Base-by-base conservation (phyloP, 2,329 filamentous ascomycete genomes). In the Ophiocordyceps sinensis region DNA sequence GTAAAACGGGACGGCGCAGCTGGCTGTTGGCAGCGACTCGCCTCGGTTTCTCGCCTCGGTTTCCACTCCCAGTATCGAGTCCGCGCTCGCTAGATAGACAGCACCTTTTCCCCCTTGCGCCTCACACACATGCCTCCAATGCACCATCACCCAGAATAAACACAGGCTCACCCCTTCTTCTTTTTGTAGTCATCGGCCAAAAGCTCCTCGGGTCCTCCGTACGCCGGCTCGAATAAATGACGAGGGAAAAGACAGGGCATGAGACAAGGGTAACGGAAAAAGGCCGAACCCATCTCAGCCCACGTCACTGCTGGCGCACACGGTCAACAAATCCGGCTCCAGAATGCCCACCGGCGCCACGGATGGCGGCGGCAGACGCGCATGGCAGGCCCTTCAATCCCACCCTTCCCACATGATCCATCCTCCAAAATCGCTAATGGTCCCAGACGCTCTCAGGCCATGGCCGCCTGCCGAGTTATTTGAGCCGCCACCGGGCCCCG, bases 331-430 rank as follows among this genome's bases (percentile, higher is more conserved):
- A 28, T 28, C 41, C 34, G 28, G 28, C 35, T 38, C 39, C 23
- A 43, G 35, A 39, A 35, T 35, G 32, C 32, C 5, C 15, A 15
- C 6, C 3, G 9, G 6, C 4, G 32, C 32, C n/a, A 10, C 15
- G 8, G 5, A 17, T 14, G 32, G n/a, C 15, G n/a, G 32, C 32
- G 6, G 17, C n/a, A 17, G 9, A n/a, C n/a, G 15, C 10, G 15
- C 4, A 32, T 32, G 5, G 30, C 11, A 32, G 32, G n/a, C 3
- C 14, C 14, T 5, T 43, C 40, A 61, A 28, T 64, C 59, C 61
- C 60, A 64, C 19, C 61, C 60, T 35, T 61, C 58, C 61, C 61
- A 64, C 32, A 64, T 43, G n/a, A 58, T 53, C 61, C 61, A 64
- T 31, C 60, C 56, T 30, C 51, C 57, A 44, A 54, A 46, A 37